These are phyloP conservation scores for Rhynchospora pubera DNA, from an alignment of 176 grass and related monocot genomes.

Conservation along the genomic window DNA sequence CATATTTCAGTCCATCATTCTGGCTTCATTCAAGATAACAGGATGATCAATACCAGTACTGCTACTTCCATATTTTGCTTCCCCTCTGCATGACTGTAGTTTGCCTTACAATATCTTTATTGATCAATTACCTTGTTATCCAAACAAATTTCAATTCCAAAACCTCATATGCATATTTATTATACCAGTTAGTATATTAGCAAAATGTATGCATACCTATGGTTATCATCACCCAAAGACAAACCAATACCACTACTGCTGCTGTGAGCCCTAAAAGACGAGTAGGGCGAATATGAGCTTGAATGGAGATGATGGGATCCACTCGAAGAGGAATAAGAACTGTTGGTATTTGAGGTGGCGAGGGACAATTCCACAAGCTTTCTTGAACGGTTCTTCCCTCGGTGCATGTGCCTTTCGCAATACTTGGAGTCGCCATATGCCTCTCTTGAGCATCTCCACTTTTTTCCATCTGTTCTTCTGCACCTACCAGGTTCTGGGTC, in stretches of 20 bases:
- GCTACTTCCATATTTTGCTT: not conserved
- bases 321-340: constrained; percentile 3
- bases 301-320: not conserved
- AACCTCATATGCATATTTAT: not conserved
- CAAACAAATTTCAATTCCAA: not conserved
- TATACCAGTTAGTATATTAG: not conserved
- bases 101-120: not conserved
- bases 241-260: not conserved
- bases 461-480: constrained; percentile 40
- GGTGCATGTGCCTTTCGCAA: constrained; percentile 43
- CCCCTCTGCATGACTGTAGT: not conserved
- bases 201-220: constrained; percentile 17
- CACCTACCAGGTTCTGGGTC: constrained; percentile 38
- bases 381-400: constrained; percentile 49
- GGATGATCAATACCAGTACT: not conserved
- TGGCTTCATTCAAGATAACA: not conserved
- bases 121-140: not conserved
- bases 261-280: not conserved
- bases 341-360: constrained; percentile 23
- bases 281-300: constrained; percentile 10
- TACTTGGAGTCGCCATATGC: constrained; percentile 38
- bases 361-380: constrained; percentile 50
- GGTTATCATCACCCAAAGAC: constrained; percentile 18
- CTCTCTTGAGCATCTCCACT: constrained; percentile 46
- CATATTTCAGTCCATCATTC: not conserved